These are phyloP conservation scores for Butyriboletus loyo DNA, from an alignment of 768 basidiomycete species.

Conservation along the genomic window DNA sequence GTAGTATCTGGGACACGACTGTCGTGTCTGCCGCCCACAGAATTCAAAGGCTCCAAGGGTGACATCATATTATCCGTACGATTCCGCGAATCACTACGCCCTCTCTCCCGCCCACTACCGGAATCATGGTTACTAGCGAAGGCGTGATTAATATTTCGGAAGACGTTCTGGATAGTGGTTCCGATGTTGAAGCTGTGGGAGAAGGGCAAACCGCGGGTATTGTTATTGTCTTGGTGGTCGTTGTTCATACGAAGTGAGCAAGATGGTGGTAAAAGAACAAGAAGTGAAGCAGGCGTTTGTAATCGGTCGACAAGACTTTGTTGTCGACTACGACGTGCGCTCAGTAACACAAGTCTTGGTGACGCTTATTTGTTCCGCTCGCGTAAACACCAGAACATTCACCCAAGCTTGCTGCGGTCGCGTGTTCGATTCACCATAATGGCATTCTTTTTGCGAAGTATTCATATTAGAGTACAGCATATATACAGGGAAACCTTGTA, in stretches of 20 bases:
- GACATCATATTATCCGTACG: background rate
- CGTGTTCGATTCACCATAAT: conserved; percentile 13
- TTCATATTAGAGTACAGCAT: background rate
- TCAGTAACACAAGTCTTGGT: background rate
- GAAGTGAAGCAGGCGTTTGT: conserved; percentile 6
- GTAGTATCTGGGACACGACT: background rate
- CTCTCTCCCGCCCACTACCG: background rate
- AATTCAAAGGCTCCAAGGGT: conserved; percentile 2
- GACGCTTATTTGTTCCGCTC: conserved; percentile 23
- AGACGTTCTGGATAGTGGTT: conserved; percentile 28
- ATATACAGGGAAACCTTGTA: background rate
- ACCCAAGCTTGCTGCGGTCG: background rate
- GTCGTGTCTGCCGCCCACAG: background rate
- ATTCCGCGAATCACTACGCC: background rate
- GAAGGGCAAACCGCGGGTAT: conserved; percentile 10
- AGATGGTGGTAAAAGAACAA: conserved; percentile 20
- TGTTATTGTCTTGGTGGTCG: conserved; percentile 9
- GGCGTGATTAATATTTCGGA: conserved; percentile 33
- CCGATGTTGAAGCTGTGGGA: conserved; percentile 22
- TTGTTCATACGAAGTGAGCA: conserved; percentile 13
- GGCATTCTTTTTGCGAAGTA: background rate
- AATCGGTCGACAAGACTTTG: background rate
- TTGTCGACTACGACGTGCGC: background rate
- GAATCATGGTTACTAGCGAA: conserved; percentile 14
- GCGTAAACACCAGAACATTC: conserved; percentile 34